Conservation (phyloP, 2,329 filamentous ascomycete species). For the Westerdykella aurantiaca region DNA sequence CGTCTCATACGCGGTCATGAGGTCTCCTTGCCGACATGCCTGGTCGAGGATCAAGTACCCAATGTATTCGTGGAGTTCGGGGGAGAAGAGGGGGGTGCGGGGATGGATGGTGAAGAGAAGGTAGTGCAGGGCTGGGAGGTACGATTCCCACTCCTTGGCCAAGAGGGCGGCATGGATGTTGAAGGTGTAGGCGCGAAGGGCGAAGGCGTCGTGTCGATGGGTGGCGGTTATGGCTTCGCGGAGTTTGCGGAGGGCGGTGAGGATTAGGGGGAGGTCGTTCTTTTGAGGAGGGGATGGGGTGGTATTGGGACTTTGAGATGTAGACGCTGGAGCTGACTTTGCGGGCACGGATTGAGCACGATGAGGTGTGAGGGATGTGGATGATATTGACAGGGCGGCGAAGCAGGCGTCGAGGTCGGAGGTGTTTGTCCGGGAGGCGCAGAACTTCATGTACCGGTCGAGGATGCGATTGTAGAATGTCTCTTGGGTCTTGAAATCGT, state of each 20-base stretch:
- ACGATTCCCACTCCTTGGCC: conserved; percentile 76
- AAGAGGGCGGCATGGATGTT: conserved; percentile 80
- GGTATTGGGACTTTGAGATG: conserved; percentile 1
- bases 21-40: conserved; percentile 73
- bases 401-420: conserved; percentile 72
- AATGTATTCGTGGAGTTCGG: conserved; percentile 73
- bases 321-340: conserved; percentile 11
- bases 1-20: conserved; percentile 66
- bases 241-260: conserved; percentile 83
- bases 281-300: conserved; percentile 26
- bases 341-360: background rate
- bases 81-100: conserved; percentile 58
- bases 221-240: conserved; percentile 83
- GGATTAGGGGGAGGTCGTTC: conserved; percentile 63
- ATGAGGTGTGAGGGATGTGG: conserved; percentile 9
- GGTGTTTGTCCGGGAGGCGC: conserved; percentile 64
- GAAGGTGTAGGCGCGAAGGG: conserved; percentile 86
- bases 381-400: conserved; percentile 50
- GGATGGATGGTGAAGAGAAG: conserved; percentile 68
- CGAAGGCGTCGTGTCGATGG: conserved; percentile 70
- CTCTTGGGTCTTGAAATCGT: conserved; percentile 71
- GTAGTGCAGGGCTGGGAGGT: conserved; percentile 79
- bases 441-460: conserved; percentile 84
- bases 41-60: conserved; percentile 81
- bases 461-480: conserved; percentile 81